Conservation (phyloP, 305 asterid genomes). For the Petunia hybrid region DNA sequence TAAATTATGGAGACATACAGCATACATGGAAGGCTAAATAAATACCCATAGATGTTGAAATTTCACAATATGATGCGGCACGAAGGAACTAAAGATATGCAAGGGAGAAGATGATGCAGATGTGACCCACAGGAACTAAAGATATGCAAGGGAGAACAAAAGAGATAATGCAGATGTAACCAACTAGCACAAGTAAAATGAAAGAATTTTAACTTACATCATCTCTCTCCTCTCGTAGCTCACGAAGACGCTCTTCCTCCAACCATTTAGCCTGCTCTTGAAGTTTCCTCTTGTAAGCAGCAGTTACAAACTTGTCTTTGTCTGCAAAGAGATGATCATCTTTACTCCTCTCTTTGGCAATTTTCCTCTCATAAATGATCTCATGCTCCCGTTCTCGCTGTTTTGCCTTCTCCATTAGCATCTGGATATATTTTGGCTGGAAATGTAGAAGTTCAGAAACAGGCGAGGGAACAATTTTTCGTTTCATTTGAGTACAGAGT, state of each 20-base stretch:
- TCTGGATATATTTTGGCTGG: slow-evolving; percentile 83
- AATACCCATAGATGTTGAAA: neutral
- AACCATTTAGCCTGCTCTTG: slow-evolving; percentile 92
- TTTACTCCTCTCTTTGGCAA: slow-evolving; percentile 87
- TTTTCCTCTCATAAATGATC: slow-evolving; percentile 80
- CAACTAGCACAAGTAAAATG: slow-evolving; percentile 11
- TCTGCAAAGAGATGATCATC: slow-evolving; percentile 82
- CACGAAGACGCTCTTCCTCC: slow-evolving; percentile 87
- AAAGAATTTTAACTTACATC: slow-evolving; percentile 57
- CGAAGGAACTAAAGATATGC: neutral
- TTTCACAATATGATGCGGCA: neutral
- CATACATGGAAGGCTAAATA: neutral
- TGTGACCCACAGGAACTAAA: neutral
- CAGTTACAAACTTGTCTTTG: slow-evolving; percentile 82
- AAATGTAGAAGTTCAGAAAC: slow-evolving; percentile 31
- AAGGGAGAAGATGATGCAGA: slow-evolving; percentile 7
- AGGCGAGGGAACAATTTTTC: neutral
- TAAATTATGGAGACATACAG: neutral
- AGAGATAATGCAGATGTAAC: too few species aligned
- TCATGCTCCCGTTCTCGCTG: slow-evolving; percentile 87
- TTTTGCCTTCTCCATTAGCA: slow-evolving; percentile 73
- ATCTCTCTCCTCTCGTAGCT: slow-evolving; percentile 79
- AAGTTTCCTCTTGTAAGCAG: slow-evolving; percentile 89
- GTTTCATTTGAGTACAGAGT: neutral
- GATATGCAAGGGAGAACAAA: too few species aligned